Evolutionary conservation across 306 rosid species (phyloP).

Genomic region (Senna tora): DNA sequence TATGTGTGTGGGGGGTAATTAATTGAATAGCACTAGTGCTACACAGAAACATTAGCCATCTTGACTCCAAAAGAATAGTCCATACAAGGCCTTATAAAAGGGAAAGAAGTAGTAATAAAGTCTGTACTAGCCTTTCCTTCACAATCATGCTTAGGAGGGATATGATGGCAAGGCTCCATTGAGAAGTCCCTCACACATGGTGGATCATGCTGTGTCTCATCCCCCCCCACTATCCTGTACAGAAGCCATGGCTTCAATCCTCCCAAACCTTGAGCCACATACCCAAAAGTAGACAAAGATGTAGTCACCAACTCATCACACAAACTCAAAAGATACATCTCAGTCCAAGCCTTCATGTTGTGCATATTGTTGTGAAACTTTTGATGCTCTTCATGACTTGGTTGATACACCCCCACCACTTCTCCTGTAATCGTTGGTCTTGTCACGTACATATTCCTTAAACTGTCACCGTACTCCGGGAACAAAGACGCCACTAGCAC

Average conservation of each 20-base stretch:
- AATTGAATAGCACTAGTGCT: background rate
- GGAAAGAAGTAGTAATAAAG: constrained; percentile 36
- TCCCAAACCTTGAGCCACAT: constrained; percentile 59
- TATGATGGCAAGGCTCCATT: constrained; percentile 46
- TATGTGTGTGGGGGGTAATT: background rate
- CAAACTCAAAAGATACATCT: constrained; percentile 52
- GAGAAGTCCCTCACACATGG: constrained; percentile 50
- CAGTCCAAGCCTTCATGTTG: constrained; percentile 56
- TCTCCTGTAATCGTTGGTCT: constrained; percentile 52
- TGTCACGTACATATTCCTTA: constrained; percentile 46
- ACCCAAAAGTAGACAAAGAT: constrained; percentile 57
- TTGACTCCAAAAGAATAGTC: constrained; percentile 54
- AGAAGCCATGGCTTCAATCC: constrained; percentile 58
- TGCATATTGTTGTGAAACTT: constrained; percentile 49
- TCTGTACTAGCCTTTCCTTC: constrained; percentile 31
- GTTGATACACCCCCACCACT: constrained; percentile 45
- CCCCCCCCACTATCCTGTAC: constrained; percentile 44
- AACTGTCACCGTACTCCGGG: constrained; percentile 48
- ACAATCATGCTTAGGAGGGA: constrained; percentile 19
- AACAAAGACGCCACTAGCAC: constrained; percentile 53
- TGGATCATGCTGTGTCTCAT: constrained; percentile 36
- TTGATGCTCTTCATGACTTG: constrained; percentile 58
- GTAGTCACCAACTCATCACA: constrained; percentile 53
- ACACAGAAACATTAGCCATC: constrained; percentile 14
- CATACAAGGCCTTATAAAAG: constrained; percentile 52